Conservation (phyloP, 768 basidiomycete genomes). For the Mycena vulgaris region DNA sequence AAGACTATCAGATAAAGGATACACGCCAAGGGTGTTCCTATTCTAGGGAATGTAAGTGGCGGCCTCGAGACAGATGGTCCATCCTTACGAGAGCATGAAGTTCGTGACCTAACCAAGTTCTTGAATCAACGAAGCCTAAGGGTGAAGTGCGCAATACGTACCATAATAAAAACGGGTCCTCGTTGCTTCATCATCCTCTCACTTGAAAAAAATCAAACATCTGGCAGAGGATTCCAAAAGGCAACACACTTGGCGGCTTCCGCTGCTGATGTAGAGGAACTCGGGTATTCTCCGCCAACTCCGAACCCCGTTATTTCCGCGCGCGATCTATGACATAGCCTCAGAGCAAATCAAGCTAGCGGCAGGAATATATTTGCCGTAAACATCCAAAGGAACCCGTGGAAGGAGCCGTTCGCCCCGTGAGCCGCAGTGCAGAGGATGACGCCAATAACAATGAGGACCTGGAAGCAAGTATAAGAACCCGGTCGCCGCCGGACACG, state of each 20-base stretch:
- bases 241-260: slow-evolving; percentile 65
- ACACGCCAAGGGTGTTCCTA: slow-evolving; percentile 72
- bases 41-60: slow-evolving; percentile 1
- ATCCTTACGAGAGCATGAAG: slow-evolving; percentile 71
- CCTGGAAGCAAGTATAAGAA: slow-evolving; percentile 6
- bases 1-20: slow-evolving; percentile 74
- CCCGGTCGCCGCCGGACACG: neutral
- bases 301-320: slow-evolving; percentile 81
- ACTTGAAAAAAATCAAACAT: slow-evolving; percentile 74
- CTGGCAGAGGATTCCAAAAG: slow-evolving; percentile 54
- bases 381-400: slow-evolving; percentile 82
- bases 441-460: slow-evolving; percentile 79
- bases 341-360: neutral
- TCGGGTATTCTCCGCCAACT: slow-evolving; percentile 86
- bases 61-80: neutral
- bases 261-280: slow-evolving; percentile 76
- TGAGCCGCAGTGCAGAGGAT: slow-evolving; percentile 79
- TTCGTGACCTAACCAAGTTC: slow-evolving; percentile 78
- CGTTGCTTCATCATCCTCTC: slow-evolving; percentile 73
- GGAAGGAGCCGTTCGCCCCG: slow-evolving; percentile 67
- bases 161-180: slow-evolving; percentile 58
- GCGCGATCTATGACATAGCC: slow-evolving; percentile 22
- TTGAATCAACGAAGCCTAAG: neutral
- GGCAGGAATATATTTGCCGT: slow-evolving; percentile 64
- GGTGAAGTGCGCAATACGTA: slow-evolving; percentile 1